phyloP scores from a whole-genome alignment of 2,329 filamentous ascomycete species.

The Cladosporium velox region DNA sequence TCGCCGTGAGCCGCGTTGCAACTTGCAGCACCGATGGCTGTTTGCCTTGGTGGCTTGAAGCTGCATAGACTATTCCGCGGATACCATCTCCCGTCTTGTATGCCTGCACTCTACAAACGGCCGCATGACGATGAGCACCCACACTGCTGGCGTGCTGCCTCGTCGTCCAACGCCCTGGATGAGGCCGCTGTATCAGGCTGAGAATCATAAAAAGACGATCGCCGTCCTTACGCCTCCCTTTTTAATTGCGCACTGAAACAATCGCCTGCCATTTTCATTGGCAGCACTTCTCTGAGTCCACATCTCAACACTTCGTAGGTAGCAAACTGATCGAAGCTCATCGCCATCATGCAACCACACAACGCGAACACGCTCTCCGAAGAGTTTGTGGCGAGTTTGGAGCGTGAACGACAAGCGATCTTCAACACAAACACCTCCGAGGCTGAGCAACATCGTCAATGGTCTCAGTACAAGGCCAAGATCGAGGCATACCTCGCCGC shows the following conservation, averaged over 20 bases:
- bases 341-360: not conserved
- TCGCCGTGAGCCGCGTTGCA: not conserved
- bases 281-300: not conserved
- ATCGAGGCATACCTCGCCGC: constrained; percentile 26
- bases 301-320: not conserved
- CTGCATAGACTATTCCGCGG: not conserved
- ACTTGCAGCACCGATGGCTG: not conserved
- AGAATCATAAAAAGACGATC: not conserved
- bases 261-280: not conserved
- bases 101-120: not conserved
- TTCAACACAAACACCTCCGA: constrained; percentile 38
- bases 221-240: not conserved
- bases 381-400: constrained; percentile 26
- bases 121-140: constrained; percentile 2
- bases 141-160: not conserved
- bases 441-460: constrained; percentile 39
- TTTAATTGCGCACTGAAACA: not conserved
- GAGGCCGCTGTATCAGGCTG: not conserved
- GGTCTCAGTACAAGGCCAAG: constrained; percentile 34
- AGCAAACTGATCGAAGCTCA: not conserved
- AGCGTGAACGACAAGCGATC: constrained; percentile 41
- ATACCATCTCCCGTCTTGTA: not conserved
- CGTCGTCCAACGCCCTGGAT: not conserved
- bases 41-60: constrained; percentile 12
- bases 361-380: not conserved